Evolutionary conservation across 2,329 filamentous ascomycete species (phyloP), one percentile per base, ranked within the genome.

Genomic region (Aspergillus sp.): DNA sequence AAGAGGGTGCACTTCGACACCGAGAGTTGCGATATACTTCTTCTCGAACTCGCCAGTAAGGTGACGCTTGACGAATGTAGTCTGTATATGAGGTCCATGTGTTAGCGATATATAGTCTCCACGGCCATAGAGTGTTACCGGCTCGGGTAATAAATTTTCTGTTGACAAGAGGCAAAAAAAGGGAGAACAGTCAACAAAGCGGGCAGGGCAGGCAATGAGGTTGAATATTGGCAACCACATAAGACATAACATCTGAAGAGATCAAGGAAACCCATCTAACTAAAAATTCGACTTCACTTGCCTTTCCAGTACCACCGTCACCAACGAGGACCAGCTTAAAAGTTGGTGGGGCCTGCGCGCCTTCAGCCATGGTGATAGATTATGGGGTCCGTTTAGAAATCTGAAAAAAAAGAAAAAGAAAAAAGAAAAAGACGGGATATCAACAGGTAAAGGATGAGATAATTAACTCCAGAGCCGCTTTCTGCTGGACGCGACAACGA

Each of bases 311-410:
- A 81, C 93, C 93, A 75, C 93, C 93, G 72, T 98, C 93, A 73
- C 93, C 93, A 68, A 98, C 93, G 76, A 98, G 88, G 72, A 98
- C 93, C 66, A 98, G 88, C 88, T 98, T 98, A 86, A 98, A 98
- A 73, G 88, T 95, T 59, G 91, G 88, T 59, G 76, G 65, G 53
- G 58, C 58, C 54, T 70, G 70, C 61, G 65, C 64, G 27, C 28
- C 12, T 59, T 75, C 71, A 73, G 85, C 81, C 87, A 93, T 94
- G 50, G 45, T 54, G 55, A 56, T 60, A 51, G 48, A 19, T 19
- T 19, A 19, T 19, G 19, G 19, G 19, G 19, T 19, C 19, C 19
- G 19, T 19, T 1, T 19, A 19, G 19, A 19, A 19, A 19, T 19
- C 19, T 19, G 19, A 19, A 19, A 19, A 44, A 43, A 44, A 34